Base-by-base conservation (phyloP, 2,329 filamentous ascomycete genomes). In the Tetracladium maxilliforme region DNA sequence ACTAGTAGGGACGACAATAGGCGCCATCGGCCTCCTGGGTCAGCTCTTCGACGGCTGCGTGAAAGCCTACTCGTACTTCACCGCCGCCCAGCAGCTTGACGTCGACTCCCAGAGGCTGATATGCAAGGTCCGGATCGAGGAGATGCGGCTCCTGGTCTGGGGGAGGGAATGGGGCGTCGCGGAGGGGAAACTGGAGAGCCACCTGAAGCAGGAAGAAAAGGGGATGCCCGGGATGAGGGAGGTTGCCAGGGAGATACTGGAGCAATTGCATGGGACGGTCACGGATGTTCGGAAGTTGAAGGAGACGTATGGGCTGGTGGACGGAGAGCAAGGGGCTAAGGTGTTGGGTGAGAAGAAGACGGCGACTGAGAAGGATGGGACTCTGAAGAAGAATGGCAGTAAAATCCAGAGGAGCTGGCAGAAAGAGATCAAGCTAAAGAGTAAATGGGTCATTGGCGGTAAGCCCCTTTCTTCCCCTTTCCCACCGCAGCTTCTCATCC, bases 101-200 rank as follows among this genome's bases (percentile, higher is more conserved):
- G 38, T 39, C 13, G 54, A 60, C 37, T 48, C 45, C 30, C 51
- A 56, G 37, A 47, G 51, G 19, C 41, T 61, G 16, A 40, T 56
- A 21, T 59, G 56, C 43, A 61, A 61, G 36, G 52, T 60, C 27
- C 51, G 54, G 25, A 61, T 61, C 36, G 56, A 61, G 41, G 56
- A 61, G 47, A 58, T 56, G 52, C 47, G 56, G 4, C 45, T 60
- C 18, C 38, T 54, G 16, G 52, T 58, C 29, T 60, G 56, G 56
- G 56, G 56, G 11, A 40, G 56, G 16, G 52, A 58, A 33, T 60
- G 56, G 56, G 56, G 56, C 14, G 54, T 61, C 17, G 45, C 51
- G 7, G 56, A 61, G 40, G 56, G 56, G 5, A 43, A 34, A 24
- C 41, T 60, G 2, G 56, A 60, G 37, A 49, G 47, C 17, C 53